Conservation (phyloP, 768 basidiomycete genomes). For the Leccinum aurantiacum region DNA sequence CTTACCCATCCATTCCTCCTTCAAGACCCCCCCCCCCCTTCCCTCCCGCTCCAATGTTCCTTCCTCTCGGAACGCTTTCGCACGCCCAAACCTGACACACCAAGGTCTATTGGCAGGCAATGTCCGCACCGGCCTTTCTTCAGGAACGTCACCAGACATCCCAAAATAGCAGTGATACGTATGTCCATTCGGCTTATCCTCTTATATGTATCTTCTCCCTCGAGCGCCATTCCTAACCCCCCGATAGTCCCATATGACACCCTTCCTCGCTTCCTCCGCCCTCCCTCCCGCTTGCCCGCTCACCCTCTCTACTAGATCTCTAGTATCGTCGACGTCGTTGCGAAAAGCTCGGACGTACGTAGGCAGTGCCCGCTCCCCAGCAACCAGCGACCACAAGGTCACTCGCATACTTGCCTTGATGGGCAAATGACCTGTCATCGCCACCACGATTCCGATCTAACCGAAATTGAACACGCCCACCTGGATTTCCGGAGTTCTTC, state of each 20-base stretch:
- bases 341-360: neutral
- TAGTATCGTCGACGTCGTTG: neutral
- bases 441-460: conserved; percentile 31
- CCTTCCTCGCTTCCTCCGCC: neutral
- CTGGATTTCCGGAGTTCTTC: conserved; percentile 10
- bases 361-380: neutral
- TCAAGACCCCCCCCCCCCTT: neutral
- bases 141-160: conserved; percentile 17
- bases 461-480: conserved; percentile 28
- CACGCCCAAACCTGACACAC: conserved; percentile 19
- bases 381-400: neutral
- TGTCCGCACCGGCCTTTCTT: conserved; percentile 14
- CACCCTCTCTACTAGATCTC: neutral
- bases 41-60: neutral
- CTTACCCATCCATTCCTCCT: neutral
- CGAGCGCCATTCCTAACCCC: neutral
- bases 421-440: conserved; percentile 19
- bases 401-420: conserved; percentile 12
- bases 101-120: conserved; percentile 1
- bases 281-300: neutral
- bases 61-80: neutral
- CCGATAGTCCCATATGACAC: neutral
- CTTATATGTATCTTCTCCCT: conserved; percentile 9
- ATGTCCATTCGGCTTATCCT: conserved; percentile 16
- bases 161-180: conserved; percentile 21